phyloP scores from a whole-genome alignment of 75 land plant genomes.

The Chamaecyparis obtusa region DNA sequence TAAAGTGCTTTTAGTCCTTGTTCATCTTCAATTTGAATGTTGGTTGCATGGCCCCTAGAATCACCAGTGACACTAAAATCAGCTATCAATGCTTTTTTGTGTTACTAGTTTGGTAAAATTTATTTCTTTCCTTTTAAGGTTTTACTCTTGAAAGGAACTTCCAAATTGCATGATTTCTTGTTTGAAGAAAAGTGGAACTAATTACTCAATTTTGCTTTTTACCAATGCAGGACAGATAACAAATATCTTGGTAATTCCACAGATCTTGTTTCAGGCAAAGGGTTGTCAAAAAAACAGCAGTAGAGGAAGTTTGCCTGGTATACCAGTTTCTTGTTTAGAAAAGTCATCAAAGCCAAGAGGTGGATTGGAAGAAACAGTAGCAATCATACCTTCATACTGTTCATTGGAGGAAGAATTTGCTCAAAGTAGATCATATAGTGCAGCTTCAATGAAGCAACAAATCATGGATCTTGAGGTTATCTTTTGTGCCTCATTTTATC shows the following conservation, averaged over 20 bases:
- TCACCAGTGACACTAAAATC: neutral
- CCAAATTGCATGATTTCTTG: neutral
- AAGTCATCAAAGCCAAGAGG: neutral
- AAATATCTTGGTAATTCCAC: slow-evolving; percentile 4
- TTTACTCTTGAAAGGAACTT: neutral
- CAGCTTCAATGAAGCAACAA: slow-evolving; percentile 13
- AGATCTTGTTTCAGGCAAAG: neutral
- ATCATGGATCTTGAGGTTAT: slow-evolving; percentile 4
- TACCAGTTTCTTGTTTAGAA: slow-evolving; percentile 11
- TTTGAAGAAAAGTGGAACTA: neutral
- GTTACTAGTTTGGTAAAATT: neutral
- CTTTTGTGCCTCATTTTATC: neutral
- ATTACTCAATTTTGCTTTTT: neutral
- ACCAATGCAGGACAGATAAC: slow-evolving; percentile 9
- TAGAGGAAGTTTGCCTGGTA: neutral
- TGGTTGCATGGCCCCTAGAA: too few relatives aligned
- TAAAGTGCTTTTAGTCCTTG: too few relatives aligned
- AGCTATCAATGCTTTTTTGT: neutral
- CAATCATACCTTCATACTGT: slow-evolving; percentile 8
- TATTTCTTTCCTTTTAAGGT: neutral
- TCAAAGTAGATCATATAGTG: neutral
- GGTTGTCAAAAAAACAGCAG: neutral
- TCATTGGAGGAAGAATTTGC: slow-evolving; percentile 10
- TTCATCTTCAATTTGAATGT: too few relatives aligned
- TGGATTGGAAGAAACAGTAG: slow-evolving; percentile 4